These are phyloP conservation scores for Turnera subulata DNA, from an alignment of 345 rosid genomes.

Conservation along the genomic window DNA sequence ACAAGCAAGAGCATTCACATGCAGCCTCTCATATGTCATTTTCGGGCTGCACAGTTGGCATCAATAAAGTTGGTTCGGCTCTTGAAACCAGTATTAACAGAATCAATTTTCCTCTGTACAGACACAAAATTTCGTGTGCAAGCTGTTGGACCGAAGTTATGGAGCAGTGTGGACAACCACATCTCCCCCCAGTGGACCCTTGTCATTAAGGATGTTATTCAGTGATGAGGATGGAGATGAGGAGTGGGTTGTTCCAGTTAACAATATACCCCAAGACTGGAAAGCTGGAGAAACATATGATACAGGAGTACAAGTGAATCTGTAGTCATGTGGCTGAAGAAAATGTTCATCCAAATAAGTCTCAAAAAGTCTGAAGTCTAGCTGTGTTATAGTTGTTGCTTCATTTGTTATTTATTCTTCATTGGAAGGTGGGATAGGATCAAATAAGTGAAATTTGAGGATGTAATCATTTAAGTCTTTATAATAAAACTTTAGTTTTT, in stretches of 20 bases:
- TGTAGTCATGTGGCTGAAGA: conserved; percentile 4
- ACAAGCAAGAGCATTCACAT: too few relatives aligned
- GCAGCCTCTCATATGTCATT: too few relatives aligned
- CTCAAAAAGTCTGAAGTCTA: background rate
- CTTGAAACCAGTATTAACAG: background rate
- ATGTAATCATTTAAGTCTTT: conserved; percentile 21
- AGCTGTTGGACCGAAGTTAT: conserved; percentile 46
- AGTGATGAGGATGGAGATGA: conserved; percentile 54
- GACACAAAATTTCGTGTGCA: conserved; percentile 50
- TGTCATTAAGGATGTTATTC: conserved; percentile 59
- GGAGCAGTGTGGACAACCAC: conserved; percentile 58
- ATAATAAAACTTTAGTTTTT: conserved; percentile 3
- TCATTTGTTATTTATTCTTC: background rate
- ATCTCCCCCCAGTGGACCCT: conserved; percentile 53
- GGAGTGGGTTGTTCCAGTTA: conserved; percentile 59
- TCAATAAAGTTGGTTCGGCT: background rate
- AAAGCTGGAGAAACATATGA: conserved; percentile 59
- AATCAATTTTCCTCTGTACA: conserved; percentile 19
- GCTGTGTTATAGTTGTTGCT: background rate
- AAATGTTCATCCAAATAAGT: conserved; percentile 1
- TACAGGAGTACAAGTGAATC: conserved; percentile 50
- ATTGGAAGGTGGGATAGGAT: background rate
- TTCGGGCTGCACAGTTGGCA: background rate
- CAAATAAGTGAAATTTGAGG: conserved; percentile 9
- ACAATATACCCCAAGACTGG: conserved; percentile 57